Conservation (phyloP, 176 grass and related monocot species). For the Cocos nucifera region DNA sequence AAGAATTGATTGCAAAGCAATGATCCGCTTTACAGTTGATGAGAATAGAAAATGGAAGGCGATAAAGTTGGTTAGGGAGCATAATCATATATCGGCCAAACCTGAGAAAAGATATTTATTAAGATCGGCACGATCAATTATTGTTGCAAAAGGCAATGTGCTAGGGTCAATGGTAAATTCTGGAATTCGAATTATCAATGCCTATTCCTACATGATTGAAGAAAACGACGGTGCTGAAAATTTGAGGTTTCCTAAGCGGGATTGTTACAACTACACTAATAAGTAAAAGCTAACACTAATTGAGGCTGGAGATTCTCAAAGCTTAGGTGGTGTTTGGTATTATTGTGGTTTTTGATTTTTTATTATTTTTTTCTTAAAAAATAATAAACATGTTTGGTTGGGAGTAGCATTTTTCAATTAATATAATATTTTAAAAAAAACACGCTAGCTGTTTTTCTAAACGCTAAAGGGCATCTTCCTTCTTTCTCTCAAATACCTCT, state of each 20-base stretch:
- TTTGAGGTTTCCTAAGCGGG: not conserved
- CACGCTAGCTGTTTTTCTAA: too few species aligned
- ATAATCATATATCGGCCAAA: conserved; percentile 57
- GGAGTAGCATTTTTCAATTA: too few species aligned
- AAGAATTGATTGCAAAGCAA: conserved; percentile 65
- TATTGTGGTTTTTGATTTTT: too few species aligned
- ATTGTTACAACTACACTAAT: too few species aligned
- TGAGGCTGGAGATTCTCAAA: not conserved
- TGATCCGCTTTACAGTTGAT: conserved; percentile 61
- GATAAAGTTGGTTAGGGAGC: conserved; percentile 55
- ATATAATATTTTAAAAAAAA: too few species aligned
- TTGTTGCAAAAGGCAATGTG: conserved; percentile 43
- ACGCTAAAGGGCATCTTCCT: too few species aligned
- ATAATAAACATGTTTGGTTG: too few species aligned
- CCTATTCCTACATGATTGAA: not conserved
- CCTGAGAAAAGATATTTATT: conserved; percentile 63
- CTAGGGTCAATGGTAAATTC: conserved; percentile 42
- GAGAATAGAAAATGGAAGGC: conserved; percentile 57
- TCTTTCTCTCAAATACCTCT: too few species aligned
- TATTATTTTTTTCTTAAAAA: too few species aligned
- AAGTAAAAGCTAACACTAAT: conserved; percentile 43
- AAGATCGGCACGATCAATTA: conserved; percentile 52
- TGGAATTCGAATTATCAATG: conserved; percentile 30
- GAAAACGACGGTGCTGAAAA: conserved; percentile 28
- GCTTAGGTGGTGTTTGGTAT: too few species aligned